phyloP scores from a whole-genome alignment of 2,329 filamentous ascomycete species.

The Aspergillus tanneri region DNA sequence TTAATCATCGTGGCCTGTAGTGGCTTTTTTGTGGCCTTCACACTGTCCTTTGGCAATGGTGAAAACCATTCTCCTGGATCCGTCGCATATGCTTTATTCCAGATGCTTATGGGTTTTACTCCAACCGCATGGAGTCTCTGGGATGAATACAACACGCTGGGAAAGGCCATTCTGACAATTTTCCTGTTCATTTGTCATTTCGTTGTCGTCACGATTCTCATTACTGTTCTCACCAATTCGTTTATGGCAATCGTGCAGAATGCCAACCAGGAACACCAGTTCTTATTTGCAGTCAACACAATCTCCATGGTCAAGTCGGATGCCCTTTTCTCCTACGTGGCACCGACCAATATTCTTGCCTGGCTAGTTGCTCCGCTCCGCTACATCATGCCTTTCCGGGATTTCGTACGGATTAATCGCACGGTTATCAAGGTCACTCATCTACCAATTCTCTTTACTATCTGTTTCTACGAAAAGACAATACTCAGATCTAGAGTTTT shows the following conservation, averaged over 20 bases:
- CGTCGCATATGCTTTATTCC: constrained; percentile 88
- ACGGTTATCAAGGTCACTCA: constrained; percentile 88
- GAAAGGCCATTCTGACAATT: constrained; percentile 70
- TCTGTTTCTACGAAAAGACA: constrained; percentile 82
- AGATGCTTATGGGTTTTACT: constrained; percentile 93
- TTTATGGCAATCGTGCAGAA: constrained; percentile 96
- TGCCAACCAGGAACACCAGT: constrained; percentile 86
- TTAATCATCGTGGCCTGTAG: constrained; percentile 85
- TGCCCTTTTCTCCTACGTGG: constrained; percentile 88
- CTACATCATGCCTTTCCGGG: constrained; percentile 73
- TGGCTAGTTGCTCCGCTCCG: constrained; percentile 84
- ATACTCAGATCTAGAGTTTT: constrained; percentile 74
- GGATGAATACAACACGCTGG: constrained; percentile 78
- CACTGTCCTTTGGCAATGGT: constrained; percentile 68
- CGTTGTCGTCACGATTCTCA: constrained; percentile 86
- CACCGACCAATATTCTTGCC: constrained; percentile 85
- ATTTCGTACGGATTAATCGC: constrained; percentile 84
- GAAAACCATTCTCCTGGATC: constrained; percentile 63
- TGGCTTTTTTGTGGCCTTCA: constrained; percentile 94
- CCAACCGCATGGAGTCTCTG: constrained; percentile 90
- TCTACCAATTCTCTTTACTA: constrained; percentile 79
- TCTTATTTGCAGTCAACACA: constrained; percentile 92
- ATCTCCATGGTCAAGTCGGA: constrained; percentile 99
- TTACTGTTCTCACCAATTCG: constrained; percentile 93
- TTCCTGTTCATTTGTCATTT: constrained; percentile 97